phyloP scores from a whole-genome alignment of 257 asterid genomes.

The Lavandula angustifolia region DNA sequence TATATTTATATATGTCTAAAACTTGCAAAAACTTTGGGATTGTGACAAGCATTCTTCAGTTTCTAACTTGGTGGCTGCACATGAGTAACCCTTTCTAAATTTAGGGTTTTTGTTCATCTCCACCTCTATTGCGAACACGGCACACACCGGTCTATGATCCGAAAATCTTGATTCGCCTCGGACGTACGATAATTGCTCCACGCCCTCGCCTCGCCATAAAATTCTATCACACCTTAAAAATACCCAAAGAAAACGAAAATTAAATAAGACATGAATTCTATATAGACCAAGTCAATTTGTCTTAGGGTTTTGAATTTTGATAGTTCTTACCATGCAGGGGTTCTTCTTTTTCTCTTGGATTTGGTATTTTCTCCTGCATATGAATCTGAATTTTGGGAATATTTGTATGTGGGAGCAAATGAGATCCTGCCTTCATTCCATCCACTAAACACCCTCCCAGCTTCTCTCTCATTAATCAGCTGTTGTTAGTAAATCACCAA shows the following conservation, averaged over 20 bases:
- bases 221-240: slow-evolving; percentile 82
- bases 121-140: slow-evolving; percentile 62
- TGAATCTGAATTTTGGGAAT: slow-evolving; percentile 74
- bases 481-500: slow-evolving; percentile 29
- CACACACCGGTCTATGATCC: slow-evolving; percentile 85
- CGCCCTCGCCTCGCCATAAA: slow-evolving; percentile 71
- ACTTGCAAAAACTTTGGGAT: slow-evolving; percentile 62
- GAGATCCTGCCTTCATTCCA: slow-evolving; percentile 80
- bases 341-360: slow-evolving; percentile 82
- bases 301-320: too few species aligned
- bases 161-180: slow-evolving; percentile 90
- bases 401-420: slow-evolving; percentile 92
- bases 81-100: slow-evolving; percentile 67
- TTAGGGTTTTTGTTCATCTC: slow-evolving; percentile 42
- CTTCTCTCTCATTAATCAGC: slow-evolving; percentile 74
- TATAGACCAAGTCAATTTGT: too few species aligned
- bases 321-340: slow-evolving; percentile 76
- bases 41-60: slow-evolving; percentile 36
- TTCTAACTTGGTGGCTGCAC: slow-evolving; percentile 49
- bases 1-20: not conserved
- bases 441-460: slow-evolving; percentile 84
- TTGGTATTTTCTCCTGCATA: slow-evolving; percentile 78
- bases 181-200: slow-evolving; percentile 64
- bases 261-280: too few species aligned
- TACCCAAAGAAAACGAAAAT: too few species aligned